phyloP scores from a whole-genome alignment of 805 yeast genomes.

The Yamadazyma laniorum region DNA sequence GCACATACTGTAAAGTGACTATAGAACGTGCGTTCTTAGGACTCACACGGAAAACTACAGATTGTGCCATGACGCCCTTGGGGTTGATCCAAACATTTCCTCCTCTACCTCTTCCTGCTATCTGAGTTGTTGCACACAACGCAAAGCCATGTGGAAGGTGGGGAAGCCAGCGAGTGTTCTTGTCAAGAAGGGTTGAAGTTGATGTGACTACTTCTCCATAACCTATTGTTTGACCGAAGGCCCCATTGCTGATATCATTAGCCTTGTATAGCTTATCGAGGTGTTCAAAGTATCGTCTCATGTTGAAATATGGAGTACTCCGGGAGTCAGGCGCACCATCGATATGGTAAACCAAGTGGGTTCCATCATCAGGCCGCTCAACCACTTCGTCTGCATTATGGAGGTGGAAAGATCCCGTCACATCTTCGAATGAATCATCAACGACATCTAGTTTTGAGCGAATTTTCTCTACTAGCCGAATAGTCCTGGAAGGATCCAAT shows the following conservation, averaged over 20 bases:
- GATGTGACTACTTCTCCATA: slow-evolving; percentile 92
- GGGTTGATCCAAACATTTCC: slow-evolving; percentile 97
- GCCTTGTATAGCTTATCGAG: slow-evolving; percentile 29
- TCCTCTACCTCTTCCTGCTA: slow-evolving; percentile 91
- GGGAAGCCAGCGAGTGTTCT: slow-evolving; percentile 58
- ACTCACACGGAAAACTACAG: slow-evolving; percentile 62
- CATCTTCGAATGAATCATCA: slow-evolving; percentile 44
- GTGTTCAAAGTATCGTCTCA: slow-evolving; percentile 49
- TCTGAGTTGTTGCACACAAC: slow-evolving; percentile 76
- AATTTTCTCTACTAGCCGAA: slow-evolving; percentile 32
- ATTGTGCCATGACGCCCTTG: slow-evolving; percentile 81
- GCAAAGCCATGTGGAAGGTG: slow-evolving; percentile 69
- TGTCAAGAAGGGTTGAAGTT: slow-evolving; percentile 75
- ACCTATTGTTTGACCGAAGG: slow-evolving; percentile 60
- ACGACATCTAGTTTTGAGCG: slow-evolving; percentile 34
- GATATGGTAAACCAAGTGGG: slow-evolving; percentile 48
- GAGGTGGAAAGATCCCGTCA: slow-evolving; percentile 54
- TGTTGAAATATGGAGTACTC: slow-evolving; percentile 72
- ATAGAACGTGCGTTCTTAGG: slow-evolving; percentile 49
- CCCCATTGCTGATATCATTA: slow-evolving; percentile 19
- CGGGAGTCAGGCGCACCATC: slow-evolving; percentile 48
- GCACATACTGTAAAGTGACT: slow-evolving; percentile 83
- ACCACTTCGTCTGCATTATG: slow-evolving; percentile 34
- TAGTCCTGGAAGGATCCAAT: slow-evolving; percentile 28
- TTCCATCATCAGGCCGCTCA: slow-evolving; percentile 31